Base-by-base conservation (phyloP, 1,139 yeast species). In the Kurtzmaniella natalensis region DNA sequence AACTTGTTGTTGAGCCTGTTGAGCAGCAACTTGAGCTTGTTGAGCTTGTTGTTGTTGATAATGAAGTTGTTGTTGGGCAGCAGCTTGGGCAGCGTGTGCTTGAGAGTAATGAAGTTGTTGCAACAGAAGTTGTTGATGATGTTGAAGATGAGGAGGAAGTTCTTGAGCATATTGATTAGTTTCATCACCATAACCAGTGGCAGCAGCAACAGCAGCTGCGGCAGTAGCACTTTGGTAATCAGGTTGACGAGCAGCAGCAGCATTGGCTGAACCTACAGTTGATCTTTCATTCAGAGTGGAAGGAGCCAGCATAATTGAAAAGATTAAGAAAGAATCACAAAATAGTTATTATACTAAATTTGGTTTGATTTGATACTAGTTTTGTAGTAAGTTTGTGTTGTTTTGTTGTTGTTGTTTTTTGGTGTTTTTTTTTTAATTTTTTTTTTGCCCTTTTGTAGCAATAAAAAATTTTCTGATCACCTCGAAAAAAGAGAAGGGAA, bases 231-330 rank as follows among this genome's bases (percentile, higher is more conserved):
- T 32, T 20, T 32, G 38, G 25, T 35, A 35, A 28, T 35, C 38
- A 3, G 38, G 38, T 21, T 35, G 38, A 25, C 36, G 33, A 22
- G 38, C 38, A 15, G 36, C 36, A 15, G 37, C 37, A 11, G 38
- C 38, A 19, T 30, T 31, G 22, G 36, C 32, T 2, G 38, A 30
- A 11, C 33, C 36, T 11, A 33, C 38, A 10, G 38, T 35, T 11
- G 38, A 35, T 19, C 38, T 25, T 18, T 35, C 38, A 18, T 22
- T 29, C 18, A 32, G 31, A 15, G 38, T 35, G 18, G 38, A 35
- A 10, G 38, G 38, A 18, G 38, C 35, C 14, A 27, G 29, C 38
- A 35, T 35, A 11, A 4, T 16, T 25, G n/a, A n/a, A n/a, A n/a
- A n/a, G n/a, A n/a, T n/a, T n/a, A n/a, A n/a, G n/a, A n/a, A n/a